Conservation (phyloP, 2,329 filamentous ascomycete genomes). For the Venturia aucupariae region DNA sequence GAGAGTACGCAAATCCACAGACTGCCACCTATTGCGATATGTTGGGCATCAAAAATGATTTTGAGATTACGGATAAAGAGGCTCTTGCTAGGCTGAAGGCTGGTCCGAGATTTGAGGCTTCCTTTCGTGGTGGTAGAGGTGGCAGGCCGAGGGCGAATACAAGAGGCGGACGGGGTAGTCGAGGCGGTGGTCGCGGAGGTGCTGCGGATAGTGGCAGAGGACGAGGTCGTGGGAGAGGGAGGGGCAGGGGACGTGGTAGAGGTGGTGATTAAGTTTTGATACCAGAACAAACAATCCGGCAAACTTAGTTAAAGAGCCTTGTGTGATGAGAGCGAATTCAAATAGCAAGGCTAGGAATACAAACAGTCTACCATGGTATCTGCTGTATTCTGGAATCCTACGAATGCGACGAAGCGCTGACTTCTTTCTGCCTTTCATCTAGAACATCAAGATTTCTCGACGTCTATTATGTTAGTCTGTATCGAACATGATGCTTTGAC, state of each 20-base stretch:
- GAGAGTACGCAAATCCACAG: slow-evolving; percentile 81
- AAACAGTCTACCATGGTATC: no score
- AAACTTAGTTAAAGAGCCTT: background rate
- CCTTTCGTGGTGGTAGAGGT: slow-evolving; percentile 12
- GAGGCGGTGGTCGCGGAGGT: slow-evolving; percentile 18
- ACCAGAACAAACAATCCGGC: background rate
- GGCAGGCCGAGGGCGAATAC: slow-evolving; percentile 12
- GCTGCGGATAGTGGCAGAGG: slow-evolving; percentile 20
- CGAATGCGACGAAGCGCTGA: no score
- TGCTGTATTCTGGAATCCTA: no score
- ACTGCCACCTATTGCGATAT: slow-evolving; percentile 74
- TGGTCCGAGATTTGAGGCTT: slow-evolving; percentile 43
- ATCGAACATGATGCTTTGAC: no score
- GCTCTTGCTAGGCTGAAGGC: slow-evolving; percentile 47
- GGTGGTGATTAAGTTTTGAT: background rate
- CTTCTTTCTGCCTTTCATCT: no score
- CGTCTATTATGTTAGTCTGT: no score
- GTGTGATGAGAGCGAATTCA: no score
- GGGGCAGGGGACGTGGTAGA: slow-evolving; percentile 8
- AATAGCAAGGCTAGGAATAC: no score
- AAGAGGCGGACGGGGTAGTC: slow-evolving; percentile 15
- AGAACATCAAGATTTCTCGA: no score
- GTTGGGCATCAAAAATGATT: slow-evolving; percentile 67
- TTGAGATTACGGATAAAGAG: slow-evolving; percentile 64
- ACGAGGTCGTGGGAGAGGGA: slow-evolving; percentile 19